Evolutionary conservation across 768 basidiomycete species (phyloP).

Genomic region (Vararia minispora): DNA sequence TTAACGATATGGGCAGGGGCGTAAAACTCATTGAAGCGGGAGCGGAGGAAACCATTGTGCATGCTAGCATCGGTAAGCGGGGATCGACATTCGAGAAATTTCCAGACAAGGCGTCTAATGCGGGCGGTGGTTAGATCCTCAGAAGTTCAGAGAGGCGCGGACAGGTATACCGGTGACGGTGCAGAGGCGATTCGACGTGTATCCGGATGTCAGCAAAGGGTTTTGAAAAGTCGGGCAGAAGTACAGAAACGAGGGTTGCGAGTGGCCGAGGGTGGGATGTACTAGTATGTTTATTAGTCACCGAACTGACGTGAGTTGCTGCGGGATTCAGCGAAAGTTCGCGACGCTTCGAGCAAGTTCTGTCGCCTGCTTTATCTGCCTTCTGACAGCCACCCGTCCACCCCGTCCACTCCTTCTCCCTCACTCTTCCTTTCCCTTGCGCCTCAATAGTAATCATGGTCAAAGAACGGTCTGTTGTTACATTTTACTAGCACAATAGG

Average conservation of each 20-base stretch:
- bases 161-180: constrained; percentile 84
- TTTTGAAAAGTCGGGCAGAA: constrained; percentile 1
- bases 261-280: not conserved
- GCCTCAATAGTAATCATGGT: constrained; percentile 36
- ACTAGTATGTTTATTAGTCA: constrained; percentile 5
- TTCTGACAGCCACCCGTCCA: constrained; percentile 6
- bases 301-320: not conserved
- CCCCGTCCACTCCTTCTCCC: constrained; percentile 9
- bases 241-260: not conserved
- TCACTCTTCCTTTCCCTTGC: constrained; percentile 5
- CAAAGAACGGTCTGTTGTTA: constrained; percentile 47
- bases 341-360: constrained; percentile 28
- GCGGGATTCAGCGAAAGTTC: constrained; percentile 11
- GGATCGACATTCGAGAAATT: not conserved
- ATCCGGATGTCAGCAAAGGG: constrained; percentile 52
- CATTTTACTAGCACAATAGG: not conserved
- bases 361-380: constrained; percentile 22
- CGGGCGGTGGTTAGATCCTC: constrained; percentile 41
- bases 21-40: constrained; percentile 61
- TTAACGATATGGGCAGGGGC: constrained; percentile 59
- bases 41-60: constrained; percentile 71
- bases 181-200: constrained; percentile 90
- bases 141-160: constrained; percentile 52
- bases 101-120: constrained; percentile 2
- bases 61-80: constrained; percentile 67